Conservation (phyloP, 495 filamentous ascomycete genomes). For the Tuber borchii region DNA sequence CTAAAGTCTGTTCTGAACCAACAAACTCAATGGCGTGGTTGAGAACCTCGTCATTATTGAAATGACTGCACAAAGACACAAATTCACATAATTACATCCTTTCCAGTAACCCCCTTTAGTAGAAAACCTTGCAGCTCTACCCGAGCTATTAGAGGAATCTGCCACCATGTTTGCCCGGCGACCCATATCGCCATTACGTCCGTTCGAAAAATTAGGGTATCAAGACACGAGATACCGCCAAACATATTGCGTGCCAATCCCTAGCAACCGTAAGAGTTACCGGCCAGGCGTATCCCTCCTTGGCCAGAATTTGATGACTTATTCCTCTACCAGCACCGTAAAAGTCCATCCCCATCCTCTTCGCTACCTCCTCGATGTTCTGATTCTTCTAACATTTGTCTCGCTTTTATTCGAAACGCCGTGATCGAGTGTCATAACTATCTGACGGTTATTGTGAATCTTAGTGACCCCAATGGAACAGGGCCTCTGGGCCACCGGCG, state of each 20-base stretch:
- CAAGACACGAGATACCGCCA: conserved; percentile 73
- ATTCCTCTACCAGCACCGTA: conserved; percentile 79
- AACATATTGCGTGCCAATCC: conserved; percentile 86
- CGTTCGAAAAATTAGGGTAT: conserved; percentile 77
- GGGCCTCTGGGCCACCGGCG: conserved; percentile 78
- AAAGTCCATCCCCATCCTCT: conserved; percentile 71
- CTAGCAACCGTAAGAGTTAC: conserved; percentile 76
- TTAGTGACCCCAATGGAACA: conserved; percentile 77
- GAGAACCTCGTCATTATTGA: too few species aligned
- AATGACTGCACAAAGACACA: too few species aligned
- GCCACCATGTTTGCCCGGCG: conserved; percentile 79
- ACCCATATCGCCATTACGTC: conserved; percentile 85
- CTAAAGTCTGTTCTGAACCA: too few species aligned
- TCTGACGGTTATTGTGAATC: conserved; percentile 64
- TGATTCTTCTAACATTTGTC: conserved; percentile 76
- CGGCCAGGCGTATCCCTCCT: conserved; percentile 70
- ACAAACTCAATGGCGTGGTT: too few species aligned
- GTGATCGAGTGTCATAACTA: conserved; percentile 88
- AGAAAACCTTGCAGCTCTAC: conserved; percentile 70
- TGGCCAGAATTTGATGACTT: conserved; percentile 84
- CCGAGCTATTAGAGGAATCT: conserved; percentile 77
- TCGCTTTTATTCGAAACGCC: conserved; percentile 86
- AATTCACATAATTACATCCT: too few species aligned
- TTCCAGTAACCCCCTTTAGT: too few species aligned
- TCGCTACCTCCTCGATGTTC: conserved; percentile 82